Evolutionary conservation across 139 green algal genomes (phyloP), one percentile per base, ranked within the genome.

Genomic region (Micractinium sp.): DNA sequence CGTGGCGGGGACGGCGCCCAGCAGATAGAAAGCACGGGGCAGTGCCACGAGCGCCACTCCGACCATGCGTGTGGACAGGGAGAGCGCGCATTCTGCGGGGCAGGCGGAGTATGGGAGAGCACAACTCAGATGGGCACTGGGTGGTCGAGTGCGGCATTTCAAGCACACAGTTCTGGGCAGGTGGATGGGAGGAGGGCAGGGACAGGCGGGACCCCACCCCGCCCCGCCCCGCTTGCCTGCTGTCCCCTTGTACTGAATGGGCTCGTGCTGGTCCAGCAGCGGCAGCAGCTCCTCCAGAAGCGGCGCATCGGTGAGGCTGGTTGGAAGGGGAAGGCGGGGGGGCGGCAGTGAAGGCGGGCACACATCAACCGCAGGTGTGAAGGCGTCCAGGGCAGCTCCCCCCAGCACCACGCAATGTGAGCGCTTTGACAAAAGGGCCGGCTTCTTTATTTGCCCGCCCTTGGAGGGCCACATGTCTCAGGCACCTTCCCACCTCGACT

Each of bases 221-320:
- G 47, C 47, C 47, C 47, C 47, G 47, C 47, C 12, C 71, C 3
- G 31, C 71, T 77, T 77, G 71, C 71, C 71, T 77, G 71, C 71
- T 0, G 71, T 39, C 31, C 71, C 31, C 29, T 25, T 19, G 71
- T 19, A 33, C 29, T 83, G 38, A 2, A 16, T 18, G 19, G 78
- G 29, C 78, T 35, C 23, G 16, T 31, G 39, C 19, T 83, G 75
- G 19, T 81, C 35, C 79, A 85, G 41, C 36, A 85, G 47, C 31
- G 79, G 79, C 41, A 85, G 79, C 39, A 85, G 79, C 47, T 85
- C 79, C 13, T 85, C 79, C 47, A 85, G 47, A 27, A 85, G 47
- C 20, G 79, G 31, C 0, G 79, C 36, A 53, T 85, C 79, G 4
- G 79, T 85, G 14, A 41, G 47, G 79, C 79, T 85, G 14, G 79